These are phyloP conservation scores for Friedmanniomyces simplex DNA, from an alignment of 495 filamentous ascomycete species.

Conservation along the genomic window DNA sequence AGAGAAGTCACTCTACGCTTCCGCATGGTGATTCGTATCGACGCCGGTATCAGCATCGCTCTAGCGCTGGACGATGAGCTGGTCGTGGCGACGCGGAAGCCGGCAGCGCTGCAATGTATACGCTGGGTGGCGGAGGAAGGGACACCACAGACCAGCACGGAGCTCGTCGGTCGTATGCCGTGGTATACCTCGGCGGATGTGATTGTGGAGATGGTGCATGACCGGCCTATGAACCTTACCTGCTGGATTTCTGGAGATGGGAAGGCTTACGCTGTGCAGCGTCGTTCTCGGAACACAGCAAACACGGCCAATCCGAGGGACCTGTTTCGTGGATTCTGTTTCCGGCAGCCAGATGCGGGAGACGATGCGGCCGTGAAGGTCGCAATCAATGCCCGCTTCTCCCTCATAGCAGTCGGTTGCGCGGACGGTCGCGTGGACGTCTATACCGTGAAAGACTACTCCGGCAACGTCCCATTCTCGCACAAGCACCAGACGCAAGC, in stretches of 20 bases:
- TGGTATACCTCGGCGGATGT: slow-evolving; percentile 64
- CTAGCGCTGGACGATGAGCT: slow-evolving; percentile 88
- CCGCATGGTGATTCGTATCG: slow-evolving; percentile 95
- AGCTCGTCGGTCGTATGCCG: slow-evolving; percentile 75
- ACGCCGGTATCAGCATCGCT: slow-evolving; percentile 83
- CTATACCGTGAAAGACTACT: slow-evolving; percentile 86
- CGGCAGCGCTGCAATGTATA: slow-evolving; percentile 91
- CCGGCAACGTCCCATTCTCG: slow-evolving; percentile 84
- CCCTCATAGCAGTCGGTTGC: slow-evolving; percentile 80
- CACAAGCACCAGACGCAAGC: slow-evolving; percentile 61
- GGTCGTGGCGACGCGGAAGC: slow-evolving; percentile 85
- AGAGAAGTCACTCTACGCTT: slow-evolving; percentile 82
- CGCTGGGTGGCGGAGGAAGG: slow-evolving; percentile 77
- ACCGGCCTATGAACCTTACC: slow-evolving; percentile 92
- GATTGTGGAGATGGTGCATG: slow-evolving; percentile 82
- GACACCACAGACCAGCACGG: slow-evolving; percentile 79
- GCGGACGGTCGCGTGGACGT: slow-evolving; percentile 68
- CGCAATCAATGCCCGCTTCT: slow-evolving; percentile 88
- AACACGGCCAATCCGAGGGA: slow-evolving; percentile 39
- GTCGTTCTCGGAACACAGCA: slow-evolving; percentile 27
- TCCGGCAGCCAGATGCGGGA: slow-evolving; percentile 58
- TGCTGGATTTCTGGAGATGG: slow-evolving; percentile 91
- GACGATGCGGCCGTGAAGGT: slow-evolving; percentile 56
- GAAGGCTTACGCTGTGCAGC: slow-evolving; percentile 84
- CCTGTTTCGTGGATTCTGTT: slow-evolving; percentile 83